Evolutionary conservation across 345 rosid species (phyloP).

Genomic region (Dipteronia dyeriana): DNA sequence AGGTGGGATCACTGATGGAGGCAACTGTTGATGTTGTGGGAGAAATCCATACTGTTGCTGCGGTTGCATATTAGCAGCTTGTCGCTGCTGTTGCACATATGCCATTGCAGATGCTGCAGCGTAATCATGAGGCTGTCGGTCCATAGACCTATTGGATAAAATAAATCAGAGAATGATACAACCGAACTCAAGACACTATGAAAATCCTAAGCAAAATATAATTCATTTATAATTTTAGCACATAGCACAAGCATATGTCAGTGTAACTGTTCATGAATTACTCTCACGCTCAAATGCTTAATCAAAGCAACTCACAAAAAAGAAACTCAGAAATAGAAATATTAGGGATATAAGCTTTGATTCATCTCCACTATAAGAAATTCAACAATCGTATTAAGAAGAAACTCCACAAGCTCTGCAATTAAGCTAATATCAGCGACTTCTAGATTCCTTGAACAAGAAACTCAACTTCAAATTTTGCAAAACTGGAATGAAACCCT

Average conservation of each 20-base stretch:
- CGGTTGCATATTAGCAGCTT: slow-evolving; percentile 59
- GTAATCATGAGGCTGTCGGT: slow-evolving; percentile 49
- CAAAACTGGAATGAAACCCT: background rate
- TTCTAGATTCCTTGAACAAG: too few species aligned
- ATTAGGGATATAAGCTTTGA: too few species aligned
- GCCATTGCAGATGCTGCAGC: slow-evolving; percentile 72
- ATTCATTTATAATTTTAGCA: background rate
- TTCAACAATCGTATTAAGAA: too few species aligned
- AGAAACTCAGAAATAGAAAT: too few species aligned
- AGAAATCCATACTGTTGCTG: slow-evolving; percentile 79
- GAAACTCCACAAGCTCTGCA: too few species aligned
- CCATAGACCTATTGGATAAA: slow-evolving; percentile 28
- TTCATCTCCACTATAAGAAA: too few species aligned
- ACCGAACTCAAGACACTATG: background rate
- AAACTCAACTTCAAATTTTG: too few species aligned
- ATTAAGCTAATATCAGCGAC: too few species aligned
- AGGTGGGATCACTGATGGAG: slow-evolving; percentile 50
- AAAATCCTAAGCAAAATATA: background rate
- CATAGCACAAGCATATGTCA: background rate
- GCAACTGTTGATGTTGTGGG: slow-evolving; percentile 78
- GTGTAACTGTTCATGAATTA: background rate
- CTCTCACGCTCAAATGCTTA: background rate
- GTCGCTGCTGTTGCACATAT: slow-evolving; percentile 59
- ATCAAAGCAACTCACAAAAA: too few species aligned
- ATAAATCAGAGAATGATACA: too few species aligned